Evolutionary conservation across 305 asterid genomes (phyloP).

Genomic region (Striga hermonthica): DNA sequence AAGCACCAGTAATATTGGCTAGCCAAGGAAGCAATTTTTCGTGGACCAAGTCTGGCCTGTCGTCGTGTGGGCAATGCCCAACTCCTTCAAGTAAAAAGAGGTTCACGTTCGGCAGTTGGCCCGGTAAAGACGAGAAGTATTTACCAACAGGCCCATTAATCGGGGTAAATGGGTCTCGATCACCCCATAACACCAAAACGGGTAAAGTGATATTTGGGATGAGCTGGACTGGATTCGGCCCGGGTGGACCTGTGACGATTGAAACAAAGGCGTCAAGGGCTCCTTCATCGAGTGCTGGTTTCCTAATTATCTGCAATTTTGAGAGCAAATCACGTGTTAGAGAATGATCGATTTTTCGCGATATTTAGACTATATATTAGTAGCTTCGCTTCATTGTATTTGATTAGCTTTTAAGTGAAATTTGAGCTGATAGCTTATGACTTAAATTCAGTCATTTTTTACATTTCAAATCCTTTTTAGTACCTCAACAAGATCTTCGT

Average conservation of each 20-base stretch:
- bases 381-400: too few species aligned
- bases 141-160: slow-evolving; percentile 92
- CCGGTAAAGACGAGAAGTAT: slow-evolving; percentile 64
- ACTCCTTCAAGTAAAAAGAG: slow-evolving; percentile 71
- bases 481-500: slow-evolving; percentile 87
- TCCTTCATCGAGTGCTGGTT: slow-evolving; percentile 77
- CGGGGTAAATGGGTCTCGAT: slow-evolving; percentile 81
- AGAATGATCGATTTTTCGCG: too few species aligned
- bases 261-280: slow-evolving; percentile 95
- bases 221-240: slow-evolving; percentile 77
- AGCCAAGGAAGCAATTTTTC: slow-evolving; percentile 86
- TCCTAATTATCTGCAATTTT: slow-evolving; percentile 58
- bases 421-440: too few species aligned
- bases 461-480: not conserved
- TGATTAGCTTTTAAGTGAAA: too few species aligned
- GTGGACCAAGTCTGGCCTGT: slow-evolving; percentile 81
- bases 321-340: not conserved
- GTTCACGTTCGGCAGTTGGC: slow-evolving; percentile 44
- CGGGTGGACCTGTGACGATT: slow-evolving; percentile 87
- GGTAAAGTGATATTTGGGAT: slow-evolving; percentile 65
- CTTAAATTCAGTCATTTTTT: too few species aligned
- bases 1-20: slow-evolving; percentile 40
- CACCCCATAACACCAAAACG: slow-evolving; percentile 80
- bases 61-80: slow-evolving; percentile 98
- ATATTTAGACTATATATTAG: too few species aligned